Conservation (phyloP, 139 green algal species). For the Zygnema cylindricum region DNA sequence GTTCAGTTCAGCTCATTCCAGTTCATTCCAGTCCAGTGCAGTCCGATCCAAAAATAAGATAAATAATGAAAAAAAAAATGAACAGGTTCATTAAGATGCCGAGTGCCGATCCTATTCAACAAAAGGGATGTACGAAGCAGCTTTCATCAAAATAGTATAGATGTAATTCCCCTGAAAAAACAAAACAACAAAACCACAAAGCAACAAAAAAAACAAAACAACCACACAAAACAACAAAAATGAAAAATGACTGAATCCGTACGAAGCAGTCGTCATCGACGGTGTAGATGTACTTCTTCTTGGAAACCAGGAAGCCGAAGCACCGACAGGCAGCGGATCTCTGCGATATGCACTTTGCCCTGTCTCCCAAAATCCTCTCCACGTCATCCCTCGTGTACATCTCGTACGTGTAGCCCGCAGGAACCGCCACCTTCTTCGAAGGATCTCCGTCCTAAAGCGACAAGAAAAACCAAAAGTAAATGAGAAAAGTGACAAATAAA, state of each 20-base stretch:
- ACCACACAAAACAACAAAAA: too few relatives aligned
- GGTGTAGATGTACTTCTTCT: constrained; percentile 41
- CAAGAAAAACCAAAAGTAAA: neutral
- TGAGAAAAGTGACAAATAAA: neutral
- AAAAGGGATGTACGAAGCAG: too few relatives aligned
- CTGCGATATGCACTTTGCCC: constrained; percentile 18
- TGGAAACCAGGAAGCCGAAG: constrained; percentile 35
- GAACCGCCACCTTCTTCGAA: neutral
- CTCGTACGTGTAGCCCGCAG: constrained; percentile 31
- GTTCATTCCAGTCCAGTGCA: too few relatives aligned
- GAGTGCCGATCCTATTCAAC: too few relatives aligned
- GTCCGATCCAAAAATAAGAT: too few relatives aligned
- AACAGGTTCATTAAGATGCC: too few relatives aligned
- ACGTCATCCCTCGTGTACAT: constrained; percentile 24
- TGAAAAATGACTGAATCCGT: neutral
- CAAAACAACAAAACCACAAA: too few relatives aligned
- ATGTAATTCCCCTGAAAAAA: neutral
- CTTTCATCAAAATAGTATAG: too few relatives aligned
- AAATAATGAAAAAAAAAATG: too few relatives aligned
- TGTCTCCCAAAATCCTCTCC: constrained; percentile 5
- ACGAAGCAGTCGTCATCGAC: constrained; percentile 39
- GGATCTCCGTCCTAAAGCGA: neutral
- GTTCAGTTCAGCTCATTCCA: too few relatives aligned
- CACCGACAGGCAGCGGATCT: constrained; percentile 11
- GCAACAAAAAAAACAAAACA: too few relatives aligned